phyloP scores from a whole-genome alignment of 2,329 filamentous ascomycete species.

The Thelonectria blattea region DNA sequence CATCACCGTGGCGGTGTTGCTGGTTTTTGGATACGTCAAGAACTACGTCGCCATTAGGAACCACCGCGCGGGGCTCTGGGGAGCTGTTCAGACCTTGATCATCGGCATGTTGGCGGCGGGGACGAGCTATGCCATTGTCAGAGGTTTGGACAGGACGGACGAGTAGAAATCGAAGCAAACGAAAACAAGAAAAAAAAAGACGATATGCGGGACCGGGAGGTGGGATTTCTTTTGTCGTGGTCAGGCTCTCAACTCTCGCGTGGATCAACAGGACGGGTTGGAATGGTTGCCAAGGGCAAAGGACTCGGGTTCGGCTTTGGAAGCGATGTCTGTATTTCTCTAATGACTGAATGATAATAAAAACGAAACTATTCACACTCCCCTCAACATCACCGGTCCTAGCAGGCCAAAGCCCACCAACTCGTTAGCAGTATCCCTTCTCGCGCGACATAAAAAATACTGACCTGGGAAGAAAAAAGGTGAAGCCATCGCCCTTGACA shows the following conservation, averaged over 20 bases:
- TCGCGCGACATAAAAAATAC: constrained; percentile 15
- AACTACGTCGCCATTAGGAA: constrained; percentile 60
- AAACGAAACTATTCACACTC: constrained; percentile 7
- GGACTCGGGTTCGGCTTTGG: background rate
- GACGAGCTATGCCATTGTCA: constrained; percentile 68
- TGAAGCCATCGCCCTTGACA: constrained; percentile 74
- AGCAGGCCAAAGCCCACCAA: background rate
- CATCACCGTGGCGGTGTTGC: constrained; percentile 65
- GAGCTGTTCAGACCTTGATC: constrained; percentile 68
- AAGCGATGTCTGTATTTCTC: background rate
- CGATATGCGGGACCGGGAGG: background rate
- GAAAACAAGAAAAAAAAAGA: background rate
- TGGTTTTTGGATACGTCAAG: constrained; percentile 71
- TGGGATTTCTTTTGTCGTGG: constrained; percentile 4
- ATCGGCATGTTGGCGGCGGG: constrained; percentile 70
- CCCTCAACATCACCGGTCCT: constrained; percentile 2
- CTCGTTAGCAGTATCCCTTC: constrained; percentile 39
- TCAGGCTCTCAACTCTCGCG: constrained; percentile 4
- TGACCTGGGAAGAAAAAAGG: constrained; percentile 42
- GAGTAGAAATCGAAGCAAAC: constrained; percentile 7
- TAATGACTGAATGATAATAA: constrained; percentile 21
- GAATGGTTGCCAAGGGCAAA: background rate
- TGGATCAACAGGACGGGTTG: constrained; percentile 10
- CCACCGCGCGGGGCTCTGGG: constrained; percentile 60
- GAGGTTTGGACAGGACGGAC: constrained; percentile 53